phyloP scores from a whole-genome alignment of 331 rosid genomes.

The Cydonia oblonga region DNA sequence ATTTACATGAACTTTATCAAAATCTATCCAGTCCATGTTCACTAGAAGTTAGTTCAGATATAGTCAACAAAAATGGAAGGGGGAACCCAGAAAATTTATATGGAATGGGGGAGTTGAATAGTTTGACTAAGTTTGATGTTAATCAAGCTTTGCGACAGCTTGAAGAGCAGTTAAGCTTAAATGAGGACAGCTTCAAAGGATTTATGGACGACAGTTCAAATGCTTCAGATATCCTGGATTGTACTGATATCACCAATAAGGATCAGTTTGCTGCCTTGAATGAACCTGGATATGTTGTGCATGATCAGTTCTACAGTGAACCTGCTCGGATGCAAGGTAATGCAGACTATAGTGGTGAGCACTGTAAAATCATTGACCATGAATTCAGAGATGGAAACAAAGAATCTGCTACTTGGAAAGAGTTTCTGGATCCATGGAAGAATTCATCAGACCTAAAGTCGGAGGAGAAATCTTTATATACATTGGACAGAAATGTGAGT shows the following conservation, averaged over 20 bases:
- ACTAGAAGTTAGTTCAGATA: slow-evolving; percentile 53
- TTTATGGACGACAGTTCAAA: slow-evolving; percentile 24
- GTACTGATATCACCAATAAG: slow-evolving; percentile 23
- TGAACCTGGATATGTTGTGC: slow-evolving; percentile 22
- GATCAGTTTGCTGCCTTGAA: slow-evolving; percentile 30
- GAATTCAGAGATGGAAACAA: slow-evolving; percentile 31
- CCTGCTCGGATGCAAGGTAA: slow-evolving; percentile 43
- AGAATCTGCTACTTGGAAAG: slow-evolving; percentile 41
- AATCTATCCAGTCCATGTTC: slow-evolving; percentile 60
- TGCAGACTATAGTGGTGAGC: slow-evolving; percentile 17
- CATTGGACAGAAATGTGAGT: slow-evolving; percentile 46
- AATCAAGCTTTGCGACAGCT: slow-evolving; percentile 54
- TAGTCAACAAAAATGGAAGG: slow-evolving; percentile 21
- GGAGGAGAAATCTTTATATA: slow-evolving; percentile 22
- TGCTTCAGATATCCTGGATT: slow-evolving; percentile 24
- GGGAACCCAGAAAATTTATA: slow-evolving; percentile 31
- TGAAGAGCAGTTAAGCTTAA: slow-evolving; percentile 67
- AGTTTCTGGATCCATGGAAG: slow-evolving; percentile 34
- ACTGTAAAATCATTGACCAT: slow-evolving; percentile 20
- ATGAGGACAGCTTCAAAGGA: slow-evolving; percentile 37
- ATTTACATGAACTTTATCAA: slow-evolving; percentile 43
- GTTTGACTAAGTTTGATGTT: slow-evolving; percentile 36
- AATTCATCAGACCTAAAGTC: slow-evolving; percentile 15
- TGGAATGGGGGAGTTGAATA: slow-evolving; percentile 22
- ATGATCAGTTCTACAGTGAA: slow-evolving; percentile 28